Conservation (phyloP, 177 flowering plant genomes). For the Vitis hybrid region DNA sequence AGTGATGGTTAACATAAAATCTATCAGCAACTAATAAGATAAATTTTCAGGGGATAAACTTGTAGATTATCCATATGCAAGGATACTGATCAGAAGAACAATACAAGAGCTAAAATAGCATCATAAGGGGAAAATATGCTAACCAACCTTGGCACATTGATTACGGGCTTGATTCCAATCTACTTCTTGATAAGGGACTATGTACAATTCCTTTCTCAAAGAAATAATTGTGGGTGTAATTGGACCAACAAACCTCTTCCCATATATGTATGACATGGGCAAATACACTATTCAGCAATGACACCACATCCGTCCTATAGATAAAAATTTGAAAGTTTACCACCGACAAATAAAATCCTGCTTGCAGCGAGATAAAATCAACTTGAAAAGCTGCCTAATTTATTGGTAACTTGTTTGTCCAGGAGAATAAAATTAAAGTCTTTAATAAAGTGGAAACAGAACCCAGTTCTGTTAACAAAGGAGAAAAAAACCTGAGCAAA, state of each 20-base stretch:
- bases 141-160: conserved; percentile 46
- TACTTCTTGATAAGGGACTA: conserved; percentile 39
- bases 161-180: conserved; percentile 57
- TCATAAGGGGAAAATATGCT: too few species aligned
- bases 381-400: not conserved
- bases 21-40: too few species aligned
- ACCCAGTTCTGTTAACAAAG: not conserved
- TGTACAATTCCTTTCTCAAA: conserved; percentile 47
- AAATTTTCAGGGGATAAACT: too few species aligned
- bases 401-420: not conserved
- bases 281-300: conserved; percentile 45
- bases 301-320: conserved; percentile 46
- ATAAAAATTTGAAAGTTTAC: not conserved
- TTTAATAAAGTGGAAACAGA: not conserved
- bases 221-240: conserved; percentile 33
- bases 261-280: conserved; percentile 54
- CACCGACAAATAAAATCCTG: not conserved
- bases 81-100: too few species aligned
- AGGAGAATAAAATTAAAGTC: not conserved
- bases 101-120: too few species aligned
- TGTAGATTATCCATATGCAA: too few species aligned
- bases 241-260: conserved; percentile 16
- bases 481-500: not conserved
- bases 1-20: too few species aligned
- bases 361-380: not conserved